Evolutionary conservation across 1,284 basidiomycete species (phyloP).

Genomic region (Polyporus tsugae): DNA sequence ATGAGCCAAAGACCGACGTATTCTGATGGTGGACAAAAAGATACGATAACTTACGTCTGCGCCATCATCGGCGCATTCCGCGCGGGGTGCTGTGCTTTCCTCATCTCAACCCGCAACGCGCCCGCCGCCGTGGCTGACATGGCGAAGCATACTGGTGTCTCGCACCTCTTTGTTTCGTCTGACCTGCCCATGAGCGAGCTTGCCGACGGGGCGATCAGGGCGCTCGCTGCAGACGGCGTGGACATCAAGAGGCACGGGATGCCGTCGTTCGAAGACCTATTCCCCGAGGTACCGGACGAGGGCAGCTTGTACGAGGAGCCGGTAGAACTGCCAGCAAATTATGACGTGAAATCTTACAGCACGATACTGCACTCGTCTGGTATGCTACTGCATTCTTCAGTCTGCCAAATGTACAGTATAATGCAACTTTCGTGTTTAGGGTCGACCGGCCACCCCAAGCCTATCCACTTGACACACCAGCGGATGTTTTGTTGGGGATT

Average conservation of each 20-base stretch:
- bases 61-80: slow-evolving; percentile 39
- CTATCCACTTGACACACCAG: slow-evolving; percentile 7
- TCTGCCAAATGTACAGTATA: no score
- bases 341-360: neutral
- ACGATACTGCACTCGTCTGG: slow-evolving; percentile 19
- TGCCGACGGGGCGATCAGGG: slow-evolving; percentile 2
- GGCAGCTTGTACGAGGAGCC: slow-evolving; percentile 1
- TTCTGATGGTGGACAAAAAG: slow-evolving; percentile 24
- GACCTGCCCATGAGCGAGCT: slow-evolving; percentile 4
- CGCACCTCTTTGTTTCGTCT: slow-evolving; percentile 2
- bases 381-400: neutral
- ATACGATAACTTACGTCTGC: slow-evolving; percentile 44
- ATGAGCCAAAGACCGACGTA: neutral
- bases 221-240: neutral
- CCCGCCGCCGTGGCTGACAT: slow-evolving; percentile 16
- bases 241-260: neutral
- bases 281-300: neutral
- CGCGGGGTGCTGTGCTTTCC: slow-evolving; percentile 12
- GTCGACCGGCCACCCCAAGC: slow-evolving; percentile 18
- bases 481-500: neutral
- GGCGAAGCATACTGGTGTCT: slow-evolving; percentile 1
- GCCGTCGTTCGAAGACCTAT: slow-evolving; percentile 13
- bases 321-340: neutral
- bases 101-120: slow-evolving; percentile 16
- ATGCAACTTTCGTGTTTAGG: neutral